These are phyloP conservation scores for Lathyrus aphaca DNA, from an alignment of 306 rosid species.

Conservation along the genomic window DNA sequence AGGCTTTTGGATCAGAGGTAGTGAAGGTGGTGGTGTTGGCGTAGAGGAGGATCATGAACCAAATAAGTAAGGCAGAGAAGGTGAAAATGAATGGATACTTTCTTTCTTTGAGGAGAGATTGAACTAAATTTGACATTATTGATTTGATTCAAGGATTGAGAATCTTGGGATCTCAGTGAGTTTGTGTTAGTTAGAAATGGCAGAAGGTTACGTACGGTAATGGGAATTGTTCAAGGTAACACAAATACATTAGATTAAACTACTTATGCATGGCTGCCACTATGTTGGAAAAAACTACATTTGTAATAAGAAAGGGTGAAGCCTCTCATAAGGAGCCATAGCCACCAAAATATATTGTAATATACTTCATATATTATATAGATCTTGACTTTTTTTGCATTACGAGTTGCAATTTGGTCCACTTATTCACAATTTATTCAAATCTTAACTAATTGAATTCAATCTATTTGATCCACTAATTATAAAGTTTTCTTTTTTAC, in stretches of 20 bases:
- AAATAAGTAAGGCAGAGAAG: constrained; percentile 54
- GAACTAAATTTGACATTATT: constrained; percentile 56
- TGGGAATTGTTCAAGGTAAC: background rate
- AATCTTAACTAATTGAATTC: no score
- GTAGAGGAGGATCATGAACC: constrained; percentile 56
- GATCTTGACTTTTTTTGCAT: no score
- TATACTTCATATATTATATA: no score
- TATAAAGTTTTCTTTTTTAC: no score
- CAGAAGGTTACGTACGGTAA: background rate
- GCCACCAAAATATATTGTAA: background rate
- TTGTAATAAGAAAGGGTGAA: no score
- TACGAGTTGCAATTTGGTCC: no score
- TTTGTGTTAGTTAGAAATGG: background rate
- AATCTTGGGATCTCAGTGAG: background rate
- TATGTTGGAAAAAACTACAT: background rate
- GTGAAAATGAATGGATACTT: constrained; percentile 66
- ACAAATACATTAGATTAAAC: background rate
- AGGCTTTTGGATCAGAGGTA: constrained; percentile 40
- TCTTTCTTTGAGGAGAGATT: constrained; percentile 49
- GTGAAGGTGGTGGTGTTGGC: constrained; percentile 31
- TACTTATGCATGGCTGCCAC: background rate
- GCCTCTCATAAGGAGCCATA: background rate
- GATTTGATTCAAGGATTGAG: background rate
- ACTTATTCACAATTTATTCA: no score
- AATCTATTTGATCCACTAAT: no score